Base-by-base conservation (phyloP, 768 basidiomycete genomes). In the Boletus pseudo-olivaceus region DNA sequence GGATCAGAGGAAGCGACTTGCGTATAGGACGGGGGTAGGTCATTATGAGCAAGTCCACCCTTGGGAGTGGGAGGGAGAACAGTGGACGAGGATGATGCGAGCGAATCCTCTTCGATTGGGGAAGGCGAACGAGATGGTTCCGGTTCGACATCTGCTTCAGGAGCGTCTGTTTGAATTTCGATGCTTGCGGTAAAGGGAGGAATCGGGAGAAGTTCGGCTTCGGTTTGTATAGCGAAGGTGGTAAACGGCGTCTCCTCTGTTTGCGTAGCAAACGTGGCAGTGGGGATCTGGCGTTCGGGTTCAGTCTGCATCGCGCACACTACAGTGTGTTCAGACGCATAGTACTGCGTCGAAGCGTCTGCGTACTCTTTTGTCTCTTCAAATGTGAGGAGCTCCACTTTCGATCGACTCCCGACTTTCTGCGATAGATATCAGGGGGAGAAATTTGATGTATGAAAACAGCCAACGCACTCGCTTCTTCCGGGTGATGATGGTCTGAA, bases 401-500 rank as follows among this genome's bases (percentile, higher is more conserved):
- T 81, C 6, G 80, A 76, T 20, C 86, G 82, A 71, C 79, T 79
- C 5, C 81, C 76, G 34, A 90, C 83, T 70, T 87, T 89, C 88
- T 90, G 67, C 6, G 12, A 33, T 8, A 30, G 37, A 58, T 46
- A 42, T 62, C 34, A 62, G 56, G 39, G 42, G 57, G 10, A 23
- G 5, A 74, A 47, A 43, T 1, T 3, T 1, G 12, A 50, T 30
- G 12, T 12, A 41, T n/a, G 35, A 30, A 45, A 52, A 44, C 19
- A 45, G 19, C 17, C 17, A n/a, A 62, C 73, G 26, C 63, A 87
- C 87, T 76, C 87, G 77, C 71, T 87, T 90, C 64, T 83, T 88
- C 54, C 90, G 76, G 2, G 91, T 93, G 61, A 95, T 93, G 59
- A 95, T 93, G 4, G 92, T 93, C 70, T 94, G 87, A 55, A 89